Evolutionary conservation across 768 basidiomycete genomes (phyloP), one percentile per base, ranked within the genome.

Genomic region (Lactifluus echinatus): DNA sequence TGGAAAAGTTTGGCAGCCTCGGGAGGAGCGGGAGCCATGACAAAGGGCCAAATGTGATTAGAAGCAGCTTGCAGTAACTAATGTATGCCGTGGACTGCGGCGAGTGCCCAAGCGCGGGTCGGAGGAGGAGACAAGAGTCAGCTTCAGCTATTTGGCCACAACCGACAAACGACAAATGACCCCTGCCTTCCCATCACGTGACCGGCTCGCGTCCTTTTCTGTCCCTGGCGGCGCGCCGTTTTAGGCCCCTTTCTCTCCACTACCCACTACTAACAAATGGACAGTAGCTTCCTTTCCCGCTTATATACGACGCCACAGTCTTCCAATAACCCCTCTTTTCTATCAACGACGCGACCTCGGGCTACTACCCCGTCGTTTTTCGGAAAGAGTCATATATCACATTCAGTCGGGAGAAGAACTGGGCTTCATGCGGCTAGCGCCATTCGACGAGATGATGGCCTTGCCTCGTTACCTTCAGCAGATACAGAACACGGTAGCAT

Each of bases 1-100:
- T 63, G 62, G 43, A 63, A 63, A 14, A 63, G 60, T 36, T 57
- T 63, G 8, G 55, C 46, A 43, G 62, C 51, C 12, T 45, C 50
- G 21, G 60, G 46, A 28, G 60, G 51, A 7, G 53, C 45, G 12
- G 60, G 60, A 34, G 62, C 52, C 62, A 63, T 63, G 19, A 17
- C 33, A 28, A 8, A 28, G 31, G 40, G 17, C 4, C 3, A 26
- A 23, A 48, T 11, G 37, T 48, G 21, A 26, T n/a, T 40, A 23
- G 47, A 50, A 42, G 37, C 47, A 52, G 12, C 40, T 21, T 3
- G 40, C 21, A 36, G 26, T 26, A 17, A 58, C n/a, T 23, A 52
- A 58, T 44, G 26, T 31, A 37, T n/a, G 46, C 39, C 11, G 57
- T 59, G 47, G 36, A 40, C n/a, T 37, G n/a, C 28, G 23, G 34